Percentiles rank a stretch among this genome's conserved stretches.
Evolutionary conservation across 2,329 filamentous ascomycete species (phyloP).

Genomic region (Geosmithia morbida): DNA sequence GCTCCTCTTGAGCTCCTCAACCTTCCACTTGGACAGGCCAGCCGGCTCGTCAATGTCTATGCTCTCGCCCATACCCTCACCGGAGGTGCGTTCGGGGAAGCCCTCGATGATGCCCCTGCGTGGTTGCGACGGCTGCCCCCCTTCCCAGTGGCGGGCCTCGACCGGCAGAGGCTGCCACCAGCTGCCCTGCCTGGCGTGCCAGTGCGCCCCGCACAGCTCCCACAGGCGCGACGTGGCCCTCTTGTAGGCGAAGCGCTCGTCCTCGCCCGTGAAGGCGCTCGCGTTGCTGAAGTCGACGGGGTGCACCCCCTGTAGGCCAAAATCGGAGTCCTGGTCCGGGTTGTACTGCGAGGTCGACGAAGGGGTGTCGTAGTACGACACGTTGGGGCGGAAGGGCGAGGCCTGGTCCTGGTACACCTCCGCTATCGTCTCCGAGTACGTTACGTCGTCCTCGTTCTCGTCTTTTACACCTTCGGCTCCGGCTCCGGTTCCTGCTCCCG

Average conservation of each 20-base stretch:
- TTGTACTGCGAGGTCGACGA: slow-evolving; percentile 32
- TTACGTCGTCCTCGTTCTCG: slow-evolving; percentile 16
- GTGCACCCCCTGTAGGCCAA: slow-evolving; percentile 22
- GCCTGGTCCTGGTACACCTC: slow-evolving; percentile 70
- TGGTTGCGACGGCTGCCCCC: slow-evolving; percentile 12
- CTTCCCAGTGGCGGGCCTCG: slow-evolving; percentile 56
- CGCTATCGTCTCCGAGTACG: slow-evolving; percentile 27
- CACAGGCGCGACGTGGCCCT: slow-evolving; percentile 63
- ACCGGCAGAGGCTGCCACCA: slow-evolving; percentile 61
- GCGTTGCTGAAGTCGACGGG: slow-evolving; percentile 53
- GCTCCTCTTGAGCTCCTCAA: slow-evolving; percentile 15
- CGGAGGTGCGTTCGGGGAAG: slow-evolving; percentile 1
- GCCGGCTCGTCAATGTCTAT: slow-evolving; percentile 20
- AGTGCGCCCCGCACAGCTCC: slow-evolving; percentile 63
- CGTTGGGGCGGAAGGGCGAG: slow-evolving; percentile 66
- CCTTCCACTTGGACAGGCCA: slow-evolving; percentile 21
- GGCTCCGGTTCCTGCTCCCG: not conserved
- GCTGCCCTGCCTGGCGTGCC: slow-evolving; percentile 48
- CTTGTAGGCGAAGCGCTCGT: slow-evolving; percentile 71
- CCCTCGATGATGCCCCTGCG: slow-evolving; percentile 2
- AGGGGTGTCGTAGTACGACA: slow-evolving; percentile 46
- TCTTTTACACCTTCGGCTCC: slow-evolving; percentile 5
- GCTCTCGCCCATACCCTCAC: slow-evolving; percentile 18
- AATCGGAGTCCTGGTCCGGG: slow-evolving; percentile 42
- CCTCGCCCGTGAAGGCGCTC: slow-evolving; percentile 60